These are phyloP conservation scores for Houttuynia cordata DNA, from an alignment of 164 flowering plant genomes.

Conservation along the genomic window DNA sequence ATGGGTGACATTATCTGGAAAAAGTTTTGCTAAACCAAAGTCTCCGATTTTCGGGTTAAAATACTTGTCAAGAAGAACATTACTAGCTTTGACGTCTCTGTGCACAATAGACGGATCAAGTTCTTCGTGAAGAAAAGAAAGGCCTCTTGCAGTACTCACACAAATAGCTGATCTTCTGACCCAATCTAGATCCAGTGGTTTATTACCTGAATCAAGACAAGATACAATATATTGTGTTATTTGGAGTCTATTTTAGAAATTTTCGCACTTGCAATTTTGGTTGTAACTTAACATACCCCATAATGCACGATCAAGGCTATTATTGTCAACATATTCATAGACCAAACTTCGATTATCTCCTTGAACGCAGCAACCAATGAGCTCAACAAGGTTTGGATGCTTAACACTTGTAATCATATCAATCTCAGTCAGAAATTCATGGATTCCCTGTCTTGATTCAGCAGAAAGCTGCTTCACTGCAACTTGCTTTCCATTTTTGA, in stretches of 20 bases:
- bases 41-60: constrained; percentile 81
- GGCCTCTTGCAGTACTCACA: constrained; percentile 60
- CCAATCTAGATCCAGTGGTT: constrained; percentile 48
- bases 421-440: constrained; percentile 64
- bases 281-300: constrained; percentile 27
- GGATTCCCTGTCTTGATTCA: constrained; percentile 58
- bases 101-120: constrained; percentile 77
- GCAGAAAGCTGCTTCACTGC: constrained; percentile 67
- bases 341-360: constrained; percentile 46
- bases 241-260: too few relatives aligned
- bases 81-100: constrained; percentile 87
- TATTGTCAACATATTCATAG: constrained; percentile 63
- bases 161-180: constrained; percentile 53
- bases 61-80: constrained; percentile 69
- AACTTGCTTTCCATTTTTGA: constrained; percentile 35
- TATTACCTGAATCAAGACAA: constrained; percentile 30
- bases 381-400: constrained; percentile 69
- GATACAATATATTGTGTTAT: not conserved
- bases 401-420: constrained; percentile 49
- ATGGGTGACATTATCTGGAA: constrained; percentile 85
- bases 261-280: not conserved
- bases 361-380: constrained; percentile 60
- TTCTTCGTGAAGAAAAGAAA: constrained; percentile 84
- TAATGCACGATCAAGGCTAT: constrained; percentile 57
- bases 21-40: constrained; percentile 91